Evolutionary conservation across 495 filamentous ascomycete species (phyloP), one percentile per base, ranked within the genome.

Genomic region (Oidiodendron maius): DNA sequence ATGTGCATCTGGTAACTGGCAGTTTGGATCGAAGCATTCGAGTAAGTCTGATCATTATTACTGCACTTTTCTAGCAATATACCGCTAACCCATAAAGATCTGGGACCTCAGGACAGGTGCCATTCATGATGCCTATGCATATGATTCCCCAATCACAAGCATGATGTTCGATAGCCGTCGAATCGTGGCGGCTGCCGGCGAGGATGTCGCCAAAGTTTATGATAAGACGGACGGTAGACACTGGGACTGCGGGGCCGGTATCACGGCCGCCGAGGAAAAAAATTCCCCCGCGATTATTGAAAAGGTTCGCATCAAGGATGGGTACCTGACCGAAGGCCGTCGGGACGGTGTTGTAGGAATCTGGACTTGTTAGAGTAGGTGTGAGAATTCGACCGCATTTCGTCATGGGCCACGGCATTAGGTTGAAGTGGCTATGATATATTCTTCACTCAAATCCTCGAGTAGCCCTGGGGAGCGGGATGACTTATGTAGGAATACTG

Each of bases 81-180:
- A 15, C 11, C 58, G 50, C 50, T 63, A 32, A 65, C 46, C 22
- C 3, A 22, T 35, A 40, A 46, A 98, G 93, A 96, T 99, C 61
- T 99, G 93, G 93, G 93, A 99, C 70, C 83, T 99, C 36, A 86
- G 93, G 34, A 99, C 86, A 12, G 93, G 93, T 32, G 91, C 89
- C 12, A 96, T 99, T 56, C 88, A 84, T 61, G 93, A 99, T 61
- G 94, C 91, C 24, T 99, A 87, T 60, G 93, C 93, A 36, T 99
- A 96, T 64, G 89, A 96, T 61, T 75, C 89, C 59, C 84, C 91
- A 0, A 78, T 99, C 52, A 95, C 89, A 20, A 90, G 85, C 71
- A 97, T 97, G 93, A 93, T 93, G 83, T 99, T 99, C 59, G 93
- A 99, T 64, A 72, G 75, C 11, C 82, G 91, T 22, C 81, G 93